A percentile compares a stretch with the other conserved stretches of the same genome.
Conservation (phyloP, 83 land plant species). For the Larix sibirica region DNA sequence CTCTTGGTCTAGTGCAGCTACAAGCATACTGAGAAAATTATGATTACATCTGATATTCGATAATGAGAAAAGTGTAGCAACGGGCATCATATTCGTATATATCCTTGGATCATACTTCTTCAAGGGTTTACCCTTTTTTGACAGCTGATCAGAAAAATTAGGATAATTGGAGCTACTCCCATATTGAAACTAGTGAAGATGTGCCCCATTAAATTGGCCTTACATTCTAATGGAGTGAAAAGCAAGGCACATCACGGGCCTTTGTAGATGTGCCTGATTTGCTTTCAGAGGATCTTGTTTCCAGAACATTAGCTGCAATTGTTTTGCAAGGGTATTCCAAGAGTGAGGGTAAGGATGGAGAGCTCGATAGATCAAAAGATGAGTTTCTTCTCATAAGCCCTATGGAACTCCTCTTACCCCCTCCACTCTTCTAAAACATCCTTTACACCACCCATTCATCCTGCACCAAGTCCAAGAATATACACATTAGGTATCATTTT, state of each 20-base stretch:
- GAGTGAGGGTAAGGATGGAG: constrained; percentile 11
- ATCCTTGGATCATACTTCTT: constrained; percentile 1
- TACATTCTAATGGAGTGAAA: background rate
- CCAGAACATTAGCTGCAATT: background rate
- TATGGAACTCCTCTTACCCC: constrained; percentile 32
- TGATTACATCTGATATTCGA: background rate
- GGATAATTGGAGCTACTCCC: background rate
- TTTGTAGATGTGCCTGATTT: background rate
- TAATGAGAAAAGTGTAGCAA: background rate
- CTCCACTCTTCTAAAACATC: constrained; percentile 60
- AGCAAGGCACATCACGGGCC: background rate
- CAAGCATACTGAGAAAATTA: background rate
- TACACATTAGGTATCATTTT: too few species aligned
- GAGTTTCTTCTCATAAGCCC: background rate
- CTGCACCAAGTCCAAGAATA: constrained; percentile 18
- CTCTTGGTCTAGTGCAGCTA: background rate
- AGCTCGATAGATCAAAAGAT: background rate
- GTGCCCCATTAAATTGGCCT: too few species aligned
- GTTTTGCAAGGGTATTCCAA: constrained; percentile 9
- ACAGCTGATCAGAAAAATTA: background rate
- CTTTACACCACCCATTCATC: constrained; percentile 85
- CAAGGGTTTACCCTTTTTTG: background rate
- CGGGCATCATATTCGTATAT: background rate
- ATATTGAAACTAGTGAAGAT: too few species aligned
- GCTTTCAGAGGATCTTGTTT: background rate